Base-by-base conservation (phyloP, 2,329 filamentous ascomycete genomes). In the Sclerotinia spermophila region DNA sequence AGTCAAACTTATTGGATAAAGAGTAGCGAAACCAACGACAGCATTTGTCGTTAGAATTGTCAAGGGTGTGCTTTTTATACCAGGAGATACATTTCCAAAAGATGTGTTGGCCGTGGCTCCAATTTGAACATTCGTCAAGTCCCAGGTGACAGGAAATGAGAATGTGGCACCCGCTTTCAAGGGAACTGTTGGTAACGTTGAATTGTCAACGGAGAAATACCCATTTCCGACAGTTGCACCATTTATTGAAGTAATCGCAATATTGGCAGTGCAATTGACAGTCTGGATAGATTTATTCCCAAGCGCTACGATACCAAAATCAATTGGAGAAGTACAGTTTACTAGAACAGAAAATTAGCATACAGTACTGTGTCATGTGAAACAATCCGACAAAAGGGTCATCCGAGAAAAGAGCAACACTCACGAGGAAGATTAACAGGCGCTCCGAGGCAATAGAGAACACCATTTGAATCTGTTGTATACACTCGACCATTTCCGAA, bases 401-500 rank as follows among this genome's bases (percentile, higher is more conserved):
- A 15, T 33, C 10, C 2, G 27, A 62, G 24, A 24, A 19, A 35
- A 65, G 5, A 51, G 1, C 8, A 15, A 7, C 1, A 53, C 62
- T 24, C 33, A 65, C 62, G 68, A 2, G 81, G 79, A 21, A 81
- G 70, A 66, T 79, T 79, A 65, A 82, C 80, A 17, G 81, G 80
- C 13, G 80, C 78, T 6, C 79, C 79, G n/a, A 78, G 71, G 60
- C 76, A 75, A 40, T 77, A 75, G 5, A 79, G 66, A 51, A 72
- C 67, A 15, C 75, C 77, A 60, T 75, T 76, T 8, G 74, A 71
- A 59, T 77, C 78, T 13, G 77, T 73, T n/a, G 71, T 71, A 71
- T 81, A 81, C 24, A 80, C 74, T 58, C 76, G 68, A 15, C 75
- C 76, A 66, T 82, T 77, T 21, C 81, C 81, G 72, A 82, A 82